A percentile compares a stretch with the other conserved stretches of the same genome.
Evolutionary conservation across 441 rosid species (phyloP).

Genomic region (Adansonia rubrostipa): DNA sequence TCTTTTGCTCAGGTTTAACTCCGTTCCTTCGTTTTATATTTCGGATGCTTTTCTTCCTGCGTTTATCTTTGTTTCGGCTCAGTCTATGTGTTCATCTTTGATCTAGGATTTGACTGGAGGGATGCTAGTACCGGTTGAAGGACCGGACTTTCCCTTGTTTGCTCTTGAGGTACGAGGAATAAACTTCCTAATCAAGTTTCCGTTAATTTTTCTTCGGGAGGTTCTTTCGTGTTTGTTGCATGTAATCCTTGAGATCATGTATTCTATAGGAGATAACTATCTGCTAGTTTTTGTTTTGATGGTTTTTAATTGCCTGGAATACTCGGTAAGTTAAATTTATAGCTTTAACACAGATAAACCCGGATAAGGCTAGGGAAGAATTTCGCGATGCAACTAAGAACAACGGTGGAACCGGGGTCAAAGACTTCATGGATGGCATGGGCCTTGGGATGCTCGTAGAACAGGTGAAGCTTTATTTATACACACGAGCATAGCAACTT

Average conservation of each 20-base stretch:
- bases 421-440: slow-evolving; percentile 96
- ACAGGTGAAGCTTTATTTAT: slow-evolving; percentile 55
- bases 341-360: slow-evolving; percentile 65
- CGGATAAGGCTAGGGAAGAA: slow-evolving; percentile 92
- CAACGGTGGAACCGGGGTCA: slow-evolving; percentile 75
- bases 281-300: not conserved
- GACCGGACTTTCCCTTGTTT: slow-evolving; percentile 79
- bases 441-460: slow-evolving; percentile 93
- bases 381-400: slow-evolving; percentile 69
- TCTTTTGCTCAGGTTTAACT: slow-evolving; percentile 87
- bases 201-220: slow-evolving; percentile 5
- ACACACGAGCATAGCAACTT: not conserved
- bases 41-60: slow-evolving; percentile 16
- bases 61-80: slow-evolving; percentile 26
- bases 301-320: slow-evolving; percentile 3
- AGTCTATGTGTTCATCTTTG: slow-evolving; percentile 1
- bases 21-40: slow-evolving; percentile 1
- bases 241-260: slow-evolving; percentile 18
- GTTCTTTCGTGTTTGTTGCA: slow-evolving; percentile 15
- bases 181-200: slow-evolving; percentile 15
- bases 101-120: slow-evolving; percentile 86
- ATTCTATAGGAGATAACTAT: slow-evolving; percentile 4
- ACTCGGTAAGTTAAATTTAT: slow-evolving; percentile 40
- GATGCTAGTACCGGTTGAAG: slow-evolving; percentile 78
- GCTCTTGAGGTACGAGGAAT: slow-evolving; percentile 77